Base-by-base conservation (phyloP, 1,284 basidiomycete species). In the Ganoderma boninense region DNA sequence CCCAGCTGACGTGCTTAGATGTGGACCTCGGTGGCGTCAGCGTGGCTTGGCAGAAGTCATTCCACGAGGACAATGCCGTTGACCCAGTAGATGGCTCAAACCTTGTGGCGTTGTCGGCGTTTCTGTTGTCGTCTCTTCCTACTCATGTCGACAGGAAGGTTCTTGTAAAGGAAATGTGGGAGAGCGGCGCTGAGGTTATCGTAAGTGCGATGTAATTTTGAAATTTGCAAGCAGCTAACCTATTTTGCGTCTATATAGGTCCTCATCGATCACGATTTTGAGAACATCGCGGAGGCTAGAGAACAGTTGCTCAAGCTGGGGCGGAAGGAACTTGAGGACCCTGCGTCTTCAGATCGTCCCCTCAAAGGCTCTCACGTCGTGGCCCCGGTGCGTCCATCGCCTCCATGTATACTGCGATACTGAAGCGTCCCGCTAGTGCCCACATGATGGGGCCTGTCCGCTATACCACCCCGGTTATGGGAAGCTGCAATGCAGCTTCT, bases 391-490 rank as follows among this genome's bases (percentile, higher is more conserved):
- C 80, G 89, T 83, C 62, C 52, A 46, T 18, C 40, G 35, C 44
- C n/a, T 26, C 26, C 20, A 20, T 23, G 26, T 38, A n/a, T 65
- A 29, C 14, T 42, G n/a, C 14, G 18, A 32, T 46, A 14, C 67
- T 73, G n/a, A 71, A 32, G 32, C 7, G 13, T 13, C 44, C 14
- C 1, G 40, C 23, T 81, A 97, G 88, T 99, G 98, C 79, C 95
- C 98, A 29, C 97, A 99, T 79, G 97, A 99, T 79, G 86, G 86
- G 18, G 85, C 85, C 32, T 99, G 98, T 79, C 97, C 98, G 6
- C 82, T 95, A 16, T 84, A 87, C 77, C 82, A 85, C 71, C 83
- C 87, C 26, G 88, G 89, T 29, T 79, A 82, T 29, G 82, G 80
- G 54, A 84, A 84, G 77, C 79, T 91, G 38, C 86, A 92, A 44